Conservation (phyloP, 139 green algal species). For the Chlorella sp. region DNA sequence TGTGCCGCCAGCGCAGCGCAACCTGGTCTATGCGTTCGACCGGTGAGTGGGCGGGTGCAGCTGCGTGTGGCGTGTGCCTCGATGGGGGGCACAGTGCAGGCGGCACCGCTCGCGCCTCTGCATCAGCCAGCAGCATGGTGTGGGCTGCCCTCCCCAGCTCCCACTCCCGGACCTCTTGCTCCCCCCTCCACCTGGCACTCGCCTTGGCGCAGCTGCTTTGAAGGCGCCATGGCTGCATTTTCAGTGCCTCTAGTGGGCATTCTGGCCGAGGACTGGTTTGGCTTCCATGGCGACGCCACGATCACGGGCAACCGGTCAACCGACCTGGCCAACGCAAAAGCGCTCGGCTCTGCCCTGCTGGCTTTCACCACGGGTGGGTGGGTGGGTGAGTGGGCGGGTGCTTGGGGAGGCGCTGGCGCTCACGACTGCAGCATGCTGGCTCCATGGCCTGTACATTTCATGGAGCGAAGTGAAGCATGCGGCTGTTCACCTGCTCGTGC, state of each 20-base stretch:
- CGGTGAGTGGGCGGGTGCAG: conserved; percentile 34
- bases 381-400: background rate
- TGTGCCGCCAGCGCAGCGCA: conserved; percentile 72
- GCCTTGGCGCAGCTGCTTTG: conserved; percentile 2
- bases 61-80: no score
- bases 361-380: conserved; percentile 34
- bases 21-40: conserved; percentile 86
- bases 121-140: no score
- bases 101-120: no score
- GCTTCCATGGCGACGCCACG: conserved; percentile 51
- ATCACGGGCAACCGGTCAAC: conserved; percentile 15
- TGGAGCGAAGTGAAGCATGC: no score
- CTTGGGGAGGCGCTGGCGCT: background rate
- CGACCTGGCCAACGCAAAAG: conserved; percentile 42
- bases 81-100: no score
- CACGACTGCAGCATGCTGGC: background rate
- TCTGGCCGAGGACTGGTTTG: conserved; percentile 62
- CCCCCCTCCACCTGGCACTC: no score
- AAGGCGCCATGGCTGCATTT: conserved; percentile 48
- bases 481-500: no score
- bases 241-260: conserved; percentile 65
- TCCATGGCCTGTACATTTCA: background rate
- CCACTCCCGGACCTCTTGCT: no score
- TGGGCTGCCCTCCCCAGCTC: no score
- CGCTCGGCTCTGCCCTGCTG: conserved; percentile 49